Base-by-base conservation (phyloP, 768 basidiomycete genomes). In the Psilocybe subaeruginosa region DNA sequence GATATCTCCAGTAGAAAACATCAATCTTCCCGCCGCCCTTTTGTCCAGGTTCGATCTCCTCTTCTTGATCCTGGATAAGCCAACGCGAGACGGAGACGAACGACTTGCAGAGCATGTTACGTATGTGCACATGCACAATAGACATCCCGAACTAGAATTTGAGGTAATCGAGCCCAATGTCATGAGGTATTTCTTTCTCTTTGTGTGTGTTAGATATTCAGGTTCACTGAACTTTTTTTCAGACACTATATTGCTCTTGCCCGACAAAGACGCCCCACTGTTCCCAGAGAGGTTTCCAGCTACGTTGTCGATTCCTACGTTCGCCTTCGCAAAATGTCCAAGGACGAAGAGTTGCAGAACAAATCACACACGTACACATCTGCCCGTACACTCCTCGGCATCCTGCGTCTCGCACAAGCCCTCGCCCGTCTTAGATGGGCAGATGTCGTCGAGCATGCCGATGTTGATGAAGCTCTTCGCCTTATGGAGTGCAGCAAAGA, bases 401-500 rank as follows among this genome's bases (percentile, higher is more conserved):
- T 99, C 50, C 84, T 99, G 3, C 94, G 97, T 62, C 87, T 99
- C 35, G 86, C 97, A 0, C 97, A 99, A 73, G 95, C 96, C 0
- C 88, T 97, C 46, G 96, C 97, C 0, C 90, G 97, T 16, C 81
- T 99, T 29, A 89, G 97, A 39, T 93, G 90, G 77, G 85, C 91
- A 54, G 86, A 90, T 68, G 77, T 78, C 2, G 97, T 99, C 43
- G 88, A 88, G 52, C 86, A 89, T 58, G 82, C 84, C 41, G 97
- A 99, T 71, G 95, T 99, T 11, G 95, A 99, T 70, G 97, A 99
- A 76, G 97, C 97, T 2, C 80, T 99, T 63, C 88, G 97, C 41
- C 79, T 99, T 62, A 99, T 99, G 96, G 94, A 95, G 61, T 94
- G 92, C 67, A 94, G 92, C 77, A 99, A 99, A 74, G 91, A 93